Evolutionary conservation across 2,329 filamentous ascomycete genomes (phyloP), one percentile per base, ranked within the genome.

Genomic region (Fusarium haematococcum): DNA sequence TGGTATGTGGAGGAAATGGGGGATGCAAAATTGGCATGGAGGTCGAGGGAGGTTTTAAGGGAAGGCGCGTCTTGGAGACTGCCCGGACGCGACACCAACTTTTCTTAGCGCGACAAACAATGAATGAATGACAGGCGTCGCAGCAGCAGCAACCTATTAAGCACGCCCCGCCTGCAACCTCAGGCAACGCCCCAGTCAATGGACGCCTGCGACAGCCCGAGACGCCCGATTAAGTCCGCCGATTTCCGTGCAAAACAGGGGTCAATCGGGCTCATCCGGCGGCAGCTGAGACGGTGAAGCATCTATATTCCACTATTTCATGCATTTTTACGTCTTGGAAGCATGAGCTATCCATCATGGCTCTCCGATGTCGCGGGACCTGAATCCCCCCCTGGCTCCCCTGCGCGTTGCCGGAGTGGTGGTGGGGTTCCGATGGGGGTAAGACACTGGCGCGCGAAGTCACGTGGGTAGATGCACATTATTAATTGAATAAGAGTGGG

Each of bases 1-100:
- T 74, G 74, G 73, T 76, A 73, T 73, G 71, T 78, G 39, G 67
- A 75, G 71, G 62, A 70, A 77, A 79, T 71, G 77, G 70, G 72
- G 76, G 62, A 71, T 68, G 69, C 68, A 70, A 69, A 75, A 69
- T 77, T 68, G 52, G 66, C 54, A 67, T 62, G 71, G 76, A 78
- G 80, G 75, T 76, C 76, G 67, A 73, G 71, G 73, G 76, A 75
- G 78, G 75, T 83, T 82, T 84, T 83, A 84, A 81, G 80, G 79
- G 70, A 54, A 79, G 75, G 63, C 81, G 81, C 81, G 81, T 83
- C 75, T 77, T 60, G 69, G 27, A 54, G 27, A 54, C 50, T 20
- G 18, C 50, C 50, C 18, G 74, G 65, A 81, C 81, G 81, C 80
- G 80, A 79, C 79, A 75, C 80, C 80, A 80, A 77, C 63, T 70